These are phyloP conservation scores for Cerioporus squamosus DNA, from an alignment of 1,284 basidiomycete species.

Conservation along the genomic window DNA sequence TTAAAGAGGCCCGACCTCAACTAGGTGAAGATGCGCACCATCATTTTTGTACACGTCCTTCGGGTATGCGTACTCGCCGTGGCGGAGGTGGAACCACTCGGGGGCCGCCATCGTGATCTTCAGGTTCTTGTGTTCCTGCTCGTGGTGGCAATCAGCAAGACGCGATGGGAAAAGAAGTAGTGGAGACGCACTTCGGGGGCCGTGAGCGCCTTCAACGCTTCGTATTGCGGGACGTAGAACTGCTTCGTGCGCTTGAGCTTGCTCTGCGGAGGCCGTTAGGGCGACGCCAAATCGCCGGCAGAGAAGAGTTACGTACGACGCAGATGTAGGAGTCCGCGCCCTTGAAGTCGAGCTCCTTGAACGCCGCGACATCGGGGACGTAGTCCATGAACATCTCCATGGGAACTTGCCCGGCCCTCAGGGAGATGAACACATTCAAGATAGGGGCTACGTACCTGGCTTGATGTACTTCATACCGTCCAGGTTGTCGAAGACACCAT, in stretches of 20 bases:
- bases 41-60: constrained; percentile 65
- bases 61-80: constrained; percentile 66
- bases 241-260: constrained; percentile 66
- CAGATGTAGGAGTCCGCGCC: constrained; percentile 56
- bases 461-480: constrained; percentile 64
- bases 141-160: not conserved
- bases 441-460: constrained; percentile 45
- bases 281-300: too few relatives aligned
- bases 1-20: not conserved
- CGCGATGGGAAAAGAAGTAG: constrained; percentile 24
- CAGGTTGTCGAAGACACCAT: constrained; percentile 63
- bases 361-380: constrained; percentile 47
- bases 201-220: constrained; percentile 59
- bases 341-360: constrained; percentile 43
- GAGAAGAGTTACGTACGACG: constrained; percentile 20
- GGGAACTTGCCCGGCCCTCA: constrained; percentile 31
- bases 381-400: constrained; percentile 45
- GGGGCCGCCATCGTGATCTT: constrained; percentile 81
- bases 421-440: constrained; percentile 2
- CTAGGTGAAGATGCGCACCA: constrained; percentile 39
- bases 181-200: constrained; percentile 47
- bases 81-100: constrained; percentile 77
- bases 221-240: constrained; percentile 68
- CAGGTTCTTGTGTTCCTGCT: constrained; percentile 63
- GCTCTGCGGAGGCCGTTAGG: constrained; percentile 53